Evolutionary conservation across 345 rosid genomes (phyloP).

Genomic region (Heritiera littoralis): DNA sequence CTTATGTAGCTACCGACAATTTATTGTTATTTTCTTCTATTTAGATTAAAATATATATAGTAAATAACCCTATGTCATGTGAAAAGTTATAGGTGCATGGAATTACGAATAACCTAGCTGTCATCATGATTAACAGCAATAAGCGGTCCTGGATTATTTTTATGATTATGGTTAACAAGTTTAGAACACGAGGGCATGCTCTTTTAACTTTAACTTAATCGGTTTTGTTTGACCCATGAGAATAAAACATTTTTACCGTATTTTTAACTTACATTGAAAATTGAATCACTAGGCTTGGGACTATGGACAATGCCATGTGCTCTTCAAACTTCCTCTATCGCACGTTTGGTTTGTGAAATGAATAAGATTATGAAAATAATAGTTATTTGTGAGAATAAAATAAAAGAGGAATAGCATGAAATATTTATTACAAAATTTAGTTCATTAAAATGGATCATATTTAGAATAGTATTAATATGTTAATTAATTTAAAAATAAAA

Average conservation of each 20-base stretch:
- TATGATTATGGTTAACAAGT: not conserved
- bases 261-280: not conserved
- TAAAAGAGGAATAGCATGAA: too few relatives aligned
- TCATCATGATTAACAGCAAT: not conserved
- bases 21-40: too few relatives aligned
- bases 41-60: not conserved
- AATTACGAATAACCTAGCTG: not conserved
- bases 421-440: too few relatives aligned
- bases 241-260: not conserved
- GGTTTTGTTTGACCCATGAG: not conserved
- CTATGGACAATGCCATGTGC: not conserved
- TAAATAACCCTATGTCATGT: not conserved
- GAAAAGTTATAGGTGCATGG: not conserved
- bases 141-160: not conserved
- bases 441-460: too few relatives aligned
- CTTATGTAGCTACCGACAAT: too few relatives aligned
- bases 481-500: too few relatives aligned
- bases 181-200: not conserved
- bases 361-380: too few relatives aligned
- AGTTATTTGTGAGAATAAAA: too few relatives aligned
- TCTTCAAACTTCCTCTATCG: not conserved
- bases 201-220: not conserved
- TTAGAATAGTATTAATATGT: too few relatives aligned
- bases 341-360: too few relatives aligned
- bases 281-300: not conserved